Percentiles rank a stretch among this genome's conserved stretches.
phyloP scores from a whole-genome alignment of 2,329 filamentous ascomycete genomes.

The Mycocentrospora acerina region DNA sequence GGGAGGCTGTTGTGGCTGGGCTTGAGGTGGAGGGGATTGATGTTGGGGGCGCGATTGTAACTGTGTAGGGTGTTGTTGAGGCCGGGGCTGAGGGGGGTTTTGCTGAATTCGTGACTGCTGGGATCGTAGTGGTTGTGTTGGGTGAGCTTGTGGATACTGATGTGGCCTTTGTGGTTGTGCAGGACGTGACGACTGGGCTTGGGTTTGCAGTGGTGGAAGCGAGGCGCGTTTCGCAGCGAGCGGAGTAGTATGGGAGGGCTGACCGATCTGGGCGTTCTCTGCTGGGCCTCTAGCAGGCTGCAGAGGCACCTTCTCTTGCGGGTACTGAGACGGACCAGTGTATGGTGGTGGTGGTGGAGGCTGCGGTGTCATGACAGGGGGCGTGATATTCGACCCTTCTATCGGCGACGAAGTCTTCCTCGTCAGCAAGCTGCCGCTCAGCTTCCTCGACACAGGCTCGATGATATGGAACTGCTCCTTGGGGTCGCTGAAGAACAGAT shows the following conservation, averaged over 20 bases:
- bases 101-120: constrained; percentile 7
- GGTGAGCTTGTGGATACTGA: constrained; percentile 5
- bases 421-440: constrained; percentile 37
- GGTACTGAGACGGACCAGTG: constrained; percentile 22
- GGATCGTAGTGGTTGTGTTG: constrained; percentile 5
- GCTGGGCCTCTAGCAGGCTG: constrained; percentile 18
- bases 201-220: constrained; percentile 32
- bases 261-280: constrained; percentile 16
- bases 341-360: constrained; percentile 28
- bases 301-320: constrained; percentile 20
- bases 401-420: constrained; percentile 39
- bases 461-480: constrained; percentile 78
- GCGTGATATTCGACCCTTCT: constrained; percentile 25
- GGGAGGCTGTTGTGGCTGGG: constrained; percentile 4
- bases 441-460: constrained; percentile 45
- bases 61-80: constrained; percentile 34
- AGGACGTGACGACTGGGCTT: constrained; percentile 16
- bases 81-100: constrained; percentile 3
- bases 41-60: constrained; percentile 4
- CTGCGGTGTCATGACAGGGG: constrained; percentile 37
- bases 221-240: constrained; percentile 27
- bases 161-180: constrained; percentile 6
- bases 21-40: not conserved
- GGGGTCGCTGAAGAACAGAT: constrained; percentile 64
- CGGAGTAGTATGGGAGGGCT: constrained; percentile 5